Conservation (phyloP, 2,329 filamentous ascomycete species). For the Xylaria sp. region DNA sequence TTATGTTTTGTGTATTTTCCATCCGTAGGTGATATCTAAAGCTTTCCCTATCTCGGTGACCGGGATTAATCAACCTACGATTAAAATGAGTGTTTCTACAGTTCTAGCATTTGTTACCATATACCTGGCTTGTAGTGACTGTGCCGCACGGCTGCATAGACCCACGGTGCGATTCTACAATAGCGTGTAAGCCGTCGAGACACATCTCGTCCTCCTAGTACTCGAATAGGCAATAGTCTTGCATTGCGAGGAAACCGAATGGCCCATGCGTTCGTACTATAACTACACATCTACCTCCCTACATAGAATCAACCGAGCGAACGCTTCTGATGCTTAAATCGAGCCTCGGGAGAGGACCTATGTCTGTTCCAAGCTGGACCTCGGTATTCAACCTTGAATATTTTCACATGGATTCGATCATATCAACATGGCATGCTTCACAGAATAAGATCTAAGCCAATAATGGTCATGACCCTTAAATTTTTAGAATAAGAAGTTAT, state of each 20-base stretch:
- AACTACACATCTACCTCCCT: not conserved
- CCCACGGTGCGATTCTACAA: slow-evolving; percentile 17
- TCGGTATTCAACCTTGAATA: not conserved
- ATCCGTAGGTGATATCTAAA: not conserved
- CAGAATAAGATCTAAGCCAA: not conserved
- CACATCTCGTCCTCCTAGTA: slow-evolving; percentile 1
- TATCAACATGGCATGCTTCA: not conserved
- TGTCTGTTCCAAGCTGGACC: not conserved
- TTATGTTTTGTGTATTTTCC: too few relatives aligned
- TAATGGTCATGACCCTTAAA: slow-evolving; percentile 4
- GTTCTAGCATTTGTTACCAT: not conserved
- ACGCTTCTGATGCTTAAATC: not conserved
- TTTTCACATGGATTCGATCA: not conserved
- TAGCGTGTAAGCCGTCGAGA: too few relatives aligned
- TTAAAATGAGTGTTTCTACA: not conserved
- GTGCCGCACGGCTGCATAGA: slow-evolving; percentile 27
- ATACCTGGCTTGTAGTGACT: slow-evolving; percentile 2
- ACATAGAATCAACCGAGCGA: not conserved
- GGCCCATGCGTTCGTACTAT: not conserved
- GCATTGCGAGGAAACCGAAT: not conserved
- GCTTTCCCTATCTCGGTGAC: not conserved
- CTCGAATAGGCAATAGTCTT: slow-evolving; percentile 1
- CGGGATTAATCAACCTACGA: not conserved
- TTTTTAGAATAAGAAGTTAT: slow-evolving; percentile 7
- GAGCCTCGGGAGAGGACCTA: not conserved